These are phyloP conservation scores for Saccharomycopsis sp. DNA, from an alignment of 805 yeast genomes.

Conservation along the genomic window DNA sequence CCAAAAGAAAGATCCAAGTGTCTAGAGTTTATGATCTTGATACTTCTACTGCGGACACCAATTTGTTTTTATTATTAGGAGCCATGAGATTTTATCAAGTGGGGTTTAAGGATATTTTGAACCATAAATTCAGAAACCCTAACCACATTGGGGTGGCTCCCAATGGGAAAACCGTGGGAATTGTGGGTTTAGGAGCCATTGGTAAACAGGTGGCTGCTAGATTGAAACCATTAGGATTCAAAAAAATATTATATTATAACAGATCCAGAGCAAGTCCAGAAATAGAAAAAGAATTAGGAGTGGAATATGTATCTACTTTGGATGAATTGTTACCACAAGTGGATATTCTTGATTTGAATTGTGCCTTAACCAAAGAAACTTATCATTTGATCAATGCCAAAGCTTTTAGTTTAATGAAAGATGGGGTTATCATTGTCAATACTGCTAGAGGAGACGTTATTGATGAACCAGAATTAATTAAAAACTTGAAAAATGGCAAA, in stretches of 20 bases:
- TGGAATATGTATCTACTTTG: slow-evolving; percentile 21
- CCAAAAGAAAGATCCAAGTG: slow-evolving; percentile 32
- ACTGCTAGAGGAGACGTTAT: slow-evolving; percentile 85
- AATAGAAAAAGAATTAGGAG: slow-evolving; percentile 26
- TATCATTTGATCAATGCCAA: slow-evolving; percentile 33
- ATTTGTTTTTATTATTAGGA: slow-evolving; percentile 38
- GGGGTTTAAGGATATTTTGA: slow-evolving; percentile 30
- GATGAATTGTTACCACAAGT: slow-evolving; percentile 23
- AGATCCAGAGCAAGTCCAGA: slow-evolving; percentile 26
- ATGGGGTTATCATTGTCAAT: slow-evolving; percentile 65
- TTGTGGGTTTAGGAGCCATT: slow-evolving; percentile 39
- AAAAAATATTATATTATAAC: slow-evolving; percentile 32
- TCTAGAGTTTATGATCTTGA: slow-evolving; percentile 44
- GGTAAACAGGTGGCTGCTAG: slow-evolving; percentile 34
- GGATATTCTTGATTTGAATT: slow-evolving; percentile 28
- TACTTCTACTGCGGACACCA: slow-evolving; percentile 48
- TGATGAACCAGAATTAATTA: slow-evolving; percentile 50
- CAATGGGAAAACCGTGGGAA: slow-evolving; percentile 33
- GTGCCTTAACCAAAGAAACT: slow-evolving; percentile 31
- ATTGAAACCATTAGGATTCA: slow-evolving; percentile 35
- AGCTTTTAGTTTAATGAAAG: slow-evolving; percentile 58
- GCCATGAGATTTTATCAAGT: slow-evolving; percentile 38
- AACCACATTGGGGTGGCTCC: slow-evolving; percentile 31
- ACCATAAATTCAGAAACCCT: slow-evolving; percentile 36
- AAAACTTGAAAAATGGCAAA: slow-evolving; percentile 50